Base-by-base conservation (phyloP, 169 alveolate genomes). In the Eimeria sp. region DNA sequence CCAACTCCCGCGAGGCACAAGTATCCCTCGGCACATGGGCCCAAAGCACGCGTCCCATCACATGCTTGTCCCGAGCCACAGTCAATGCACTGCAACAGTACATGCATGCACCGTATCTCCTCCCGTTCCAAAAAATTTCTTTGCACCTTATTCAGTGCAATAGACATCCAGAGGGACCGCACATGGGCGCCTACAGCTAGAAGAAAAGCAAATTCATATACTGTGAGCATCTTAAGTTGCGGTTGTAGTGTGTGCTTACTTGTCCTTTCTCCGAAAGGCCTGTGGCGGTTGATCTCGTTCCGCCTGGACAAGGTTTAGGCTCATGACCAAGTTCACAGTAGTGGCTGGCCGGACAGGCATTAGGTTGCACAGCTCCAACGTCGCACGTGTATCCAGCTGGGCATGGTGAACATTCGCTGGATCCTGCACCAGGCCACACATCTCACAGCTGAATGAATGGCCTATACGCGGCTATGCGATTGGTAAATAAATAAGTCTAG, bases 321-420 rank as follows among this genome's bases (percentile, higher is more conserved):
- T 60, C 14, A 11, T 62, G 58, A 30, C 91, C 91, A 25, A 60
- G 80, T 30, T 85, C 80, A 54, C 91, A 91, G 58, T 91, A 77
- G 72, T 62, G 43, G 37, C 90, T 77, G 23, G 95, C 72, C 3
- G 95, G 90, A n/a, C 95, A 91, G n/a, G 68, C 33, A n/a, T 58
- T 49, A 27, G 90, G 88, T 10, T 40, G 76, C 52, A 52, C 56
- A 25, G 96, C 83, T 56, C 95, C 96, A 27, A 54, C 91, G 0
- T 54, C 76, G 46, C 96, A 95, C 11, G 64, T 72, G 77, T 85
- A 74, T 46, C 95, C 96, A 16, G 90, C 95, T n/a, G 96, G 96
- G 54, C 96, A 95, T 58, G 77, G 80, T 25, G 60, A 85, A 52
- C 91, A 85, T 85, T 85, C 91, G 54, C 49, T 85, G 37, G 91